These are phyloP conservation scores for Gossypium bickii DNA, from an alignment of 345 rosid genomes.

Conservation along the genomic window DNA sequence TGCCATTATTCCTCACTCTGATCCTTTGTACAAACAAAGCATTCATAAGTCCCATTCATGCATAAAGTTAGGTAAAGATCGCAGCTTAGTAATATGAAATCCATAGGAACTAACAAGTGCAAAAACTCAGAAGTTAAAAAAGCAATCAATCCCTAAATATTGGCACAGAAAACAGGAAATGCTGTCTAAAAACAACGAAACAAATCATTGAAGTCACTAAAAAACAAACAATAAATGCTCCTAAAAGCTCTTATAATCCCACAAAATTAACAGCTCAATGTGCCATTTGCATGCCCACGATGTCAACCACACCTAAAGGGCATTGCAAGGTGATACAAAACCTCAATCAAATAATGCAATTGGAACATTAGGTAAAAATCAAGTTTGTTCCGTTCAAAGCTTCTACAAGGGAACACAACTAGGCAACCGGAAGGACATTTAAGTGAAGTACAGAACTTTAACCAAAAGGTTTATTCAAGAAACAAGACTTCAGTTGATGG, in stretches of 20 bases:
- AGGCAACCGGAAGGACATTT: background rate
- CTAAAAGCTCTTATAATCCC: background rate
- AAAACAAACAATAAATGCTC: background rate
- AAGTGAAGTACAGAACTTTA: background rate
- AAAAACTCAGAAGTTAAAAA: background rate
- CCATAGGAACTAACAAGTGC: background rate
- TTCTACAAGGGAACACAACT: background rate
- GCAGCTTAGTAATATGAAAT: background rate
- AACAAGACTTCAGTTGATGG: background rate
- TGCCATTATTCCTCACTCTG: background rate
- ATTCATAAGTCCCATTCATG: background rate
- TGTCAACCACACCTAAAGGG: background rate
- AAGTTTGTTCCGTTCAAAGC: conserved; percentile 4
- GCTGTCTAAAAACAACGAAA: background rate
- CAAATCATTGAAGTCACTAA: background rate
- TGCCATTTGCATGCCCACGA: background rate
- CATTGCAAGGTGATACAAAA: background rate
- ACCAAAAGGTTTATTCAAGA: background rate
- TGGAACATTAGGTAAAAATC: background rate
- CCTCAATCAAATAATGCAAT: background rate
- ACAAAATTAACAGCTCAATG: conserved; percentile 3
- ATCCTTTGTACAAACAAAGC: background rate
- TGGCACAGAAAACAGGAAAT: background rate
- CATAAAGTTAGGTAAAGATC: background rate
- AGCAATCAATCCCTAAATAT: background rate